Evolutionary conservation across 768 basidiomycete species (phyloP).

Genomic region (Lyophyllum decastes): DNA sequence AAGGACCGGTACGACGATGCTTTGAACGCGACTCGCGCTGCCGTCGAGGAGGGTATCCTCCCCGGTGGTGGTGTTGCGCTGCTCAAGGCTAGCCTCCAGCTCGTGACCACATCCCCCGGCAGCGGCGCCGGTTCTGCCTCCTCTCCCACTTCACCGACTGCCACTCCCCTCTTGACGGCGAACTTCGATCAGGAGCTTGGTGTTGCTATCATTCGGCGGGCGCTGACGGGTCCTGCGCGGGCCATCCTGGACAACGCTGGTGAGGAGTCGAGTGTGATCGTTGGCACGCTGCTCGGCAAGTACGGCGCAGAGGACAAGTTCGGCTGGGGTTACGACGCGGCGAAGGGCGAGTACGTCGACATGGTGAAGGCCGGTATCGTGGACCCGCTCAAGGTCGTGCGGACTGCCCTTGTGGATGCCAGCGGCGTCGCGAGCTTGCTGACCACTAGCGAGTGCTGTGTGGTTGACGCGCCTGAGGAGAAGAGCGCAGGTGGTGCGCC

Average conservation of each 20-base stretch:
- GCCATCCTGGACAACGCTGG: slow-evolving; percentile 94
- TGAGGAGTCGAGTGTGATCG: slow-evolving; percentile 91
- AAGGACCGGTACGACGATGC: slow-evolving; percentile 99
- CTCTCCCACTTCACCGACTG: slow-evolving; percentile 52
- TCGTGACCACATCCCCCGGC: slow-evolving; percentile 56
- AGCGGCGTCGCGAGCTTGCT: slow-evolving; percentile 90
- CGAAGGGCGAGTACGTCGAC: slow-evolving; percentile 90
- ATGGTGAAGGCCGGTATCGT: slow-evolving; percentile 95
- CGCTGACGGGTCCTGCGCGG: slow-evolving; percentile 79
- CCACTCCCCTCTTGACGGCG: slow-evolving; percentile 69
- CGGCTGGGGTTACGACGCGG: slow-evolving; percentile 87
- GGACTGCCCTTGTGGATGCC: slow-evolving; percentile 91
- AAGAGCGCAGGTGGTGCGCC: slow-evolving; percentile 44
- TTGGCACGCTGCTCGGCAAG: slow-evolving; percentile 76
- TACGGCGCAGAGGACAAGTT: slow-evolving; percentile 79
- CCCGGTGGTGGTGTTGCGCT: slow-evolving; percentile 96
- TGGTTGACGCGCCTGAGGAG: slow-evolving; percentile 90
- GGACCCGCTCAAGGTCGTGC: slow-evolving; percentile 94
- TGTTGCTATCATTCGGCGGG: slow-evolving; percentile 88
- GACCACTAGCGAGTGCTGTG: slow-evolving; percentile 90
- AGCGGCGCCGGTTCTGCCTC: slow-evolving; percentile 45
- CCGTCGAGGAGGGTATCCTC: slow-evolving; percentile 97
- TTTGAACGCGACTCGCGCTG: slow-evolving; percentile 95
- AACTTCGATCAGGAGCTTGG: slow-evolving; percentile 99
- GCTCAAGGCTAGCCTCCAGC: slow-evolving; percentile 78